Evolutionary conservation across 2,329 filamentous ascomycete species (phyloP).

Genomic region (Aspergillus aculeatus): DNA sequence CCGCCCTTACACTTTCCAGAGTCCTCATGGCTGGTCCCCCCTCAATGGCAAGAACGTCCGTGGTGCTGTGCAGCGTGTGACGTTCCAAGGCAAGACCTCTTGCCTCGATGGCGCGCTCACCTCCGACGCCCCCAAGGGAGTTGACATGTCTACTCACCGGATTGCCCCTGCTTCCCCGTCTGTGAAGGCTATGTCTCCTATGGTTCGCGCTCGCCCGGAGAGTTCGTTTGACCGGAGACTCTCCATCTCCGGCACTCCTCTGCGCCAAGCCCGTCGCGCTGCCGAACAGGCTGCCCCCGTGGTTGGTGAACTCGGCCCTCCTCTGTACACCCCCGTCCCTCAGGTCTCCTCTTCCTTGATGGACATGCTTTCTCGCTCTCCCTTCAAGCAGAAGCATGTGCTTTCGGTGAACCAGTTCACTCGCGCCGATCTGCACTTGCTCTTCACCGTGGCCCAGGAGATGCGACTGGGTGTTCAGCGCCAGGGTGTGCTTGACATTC

Average conservation of each 20-base stretch:
- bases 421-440: slow-evolving; percentile 80
- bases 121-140: slow-evolving; percentile 58
- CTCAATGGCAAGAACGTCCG: slow-evolving; percentile 68
- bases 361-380: slow-evolving; percentile 72
- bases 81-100: slow-evolving; percentile 70
- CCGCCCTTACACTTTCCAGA: slow-evolving; percentile 62
- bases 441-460: slow-evolving; percentile 96
- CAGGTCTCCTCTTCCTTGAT: slow-evolving; percentile 60
- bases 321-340: slow-evolving; percentile 49
- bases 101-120: slow-evolving; percentile 70
- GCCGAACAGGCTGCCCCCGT: slow-evolving; percentile 30
- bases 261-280: slow-evolving; percentile 27
- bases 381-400: slow-evolving; percentile 87
- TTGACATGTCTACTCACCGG: slow-evolving; percentile 72
- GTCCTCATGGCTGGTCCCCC: slow-evolving; percentile 63
- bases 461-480: slow-evolving; percentile 95
- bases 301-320: slow-evolving; percentile 39
- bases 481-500: slow-evolving; percentile 80
- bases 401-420: slow-evolving; percentile 89
- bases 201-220: slow-evolving; percentile 38
- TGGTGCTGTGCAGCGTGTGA: slow-evolving; percentile 71
- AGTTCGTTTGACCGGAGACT: slow-evolving; percentile 38
- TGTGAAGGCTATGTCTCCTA: slow-evolving; percentile 51
- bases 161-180: slow-evolving; percentile 55
- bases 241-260: slow-evolving; percentile 40